Conservation (phyloP, 495 filamentous ascomycete species). For the Trichodelitschia bisporula region DNA sequence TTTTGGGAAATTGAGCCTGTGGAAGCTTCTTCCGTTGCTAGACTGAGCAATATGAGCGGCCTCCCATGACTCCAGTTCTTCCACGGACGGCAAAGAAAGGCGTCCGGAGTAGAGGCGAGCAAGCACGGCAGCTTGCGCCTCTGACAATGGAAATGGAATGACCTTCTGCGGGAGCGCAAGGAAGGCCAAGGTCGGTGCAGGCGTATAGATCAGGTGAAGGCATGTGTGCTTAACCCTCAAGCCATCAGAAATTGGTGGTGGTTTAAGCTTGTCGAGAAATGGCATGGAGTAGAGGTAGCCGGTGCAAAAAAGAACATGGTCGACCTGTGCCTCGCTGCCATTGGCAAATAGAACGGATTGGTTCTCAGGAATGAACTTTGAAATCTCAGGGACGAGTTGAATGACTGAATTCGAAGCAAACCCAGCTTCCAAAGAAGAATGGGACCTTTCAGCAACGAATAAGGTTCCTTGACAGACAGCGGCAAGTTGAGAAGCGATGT, state of each 20-base stretch:
- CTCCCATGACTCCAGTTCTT: constrained; percentile 48
- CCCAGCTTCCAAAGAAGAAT: too few species aligned
- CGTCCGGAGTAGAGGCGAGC: constrained; percentile 49
- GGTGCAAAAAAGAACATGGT: constrained; percentile 46
- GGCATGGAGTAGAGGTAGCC: constrained; percentile 52
- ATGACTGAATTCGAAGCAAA: too few species aligned
- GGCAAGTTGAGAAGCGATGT: constrained; percentile 56
- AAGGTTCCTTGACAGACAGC: constrained; percentile 20
- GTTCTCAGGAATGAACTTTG: too few species aligned
- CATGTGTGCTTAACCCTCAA: constrained; percentile 43
- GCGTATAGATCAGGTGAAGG: constrained; percentile 51
- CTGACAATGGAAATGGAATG: constrained; percentile 57
- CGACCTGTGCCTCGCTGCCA: constrained; percentile 15
- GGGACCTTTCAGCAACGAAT: too few species aligned
- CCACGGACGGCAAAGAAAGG: constrained; percentile 31
- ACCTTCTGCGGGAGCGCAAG: constrained; percentile 51
- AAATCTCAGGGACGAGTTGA: too few species aligned
- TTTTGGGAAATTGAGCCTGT: constrained; percentile 41
- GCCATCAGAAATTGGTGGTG: constrained; percentile 39
- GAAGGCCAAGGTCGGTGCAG: constrained; percentile 58
- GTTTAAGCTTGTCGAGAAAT: constrained; percentile 34
- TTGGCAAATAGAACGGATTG: neutral
- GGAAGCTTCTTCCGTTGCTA: constrained; percentile 22
- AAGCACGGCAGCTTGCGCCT: constrained; percentile 56
- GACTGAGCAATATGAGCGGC: constrained; percentile 21